Base-by-base conservation (phyloP, 768 basidiomycete species). In the Termitomyces titanicus region DNA sequence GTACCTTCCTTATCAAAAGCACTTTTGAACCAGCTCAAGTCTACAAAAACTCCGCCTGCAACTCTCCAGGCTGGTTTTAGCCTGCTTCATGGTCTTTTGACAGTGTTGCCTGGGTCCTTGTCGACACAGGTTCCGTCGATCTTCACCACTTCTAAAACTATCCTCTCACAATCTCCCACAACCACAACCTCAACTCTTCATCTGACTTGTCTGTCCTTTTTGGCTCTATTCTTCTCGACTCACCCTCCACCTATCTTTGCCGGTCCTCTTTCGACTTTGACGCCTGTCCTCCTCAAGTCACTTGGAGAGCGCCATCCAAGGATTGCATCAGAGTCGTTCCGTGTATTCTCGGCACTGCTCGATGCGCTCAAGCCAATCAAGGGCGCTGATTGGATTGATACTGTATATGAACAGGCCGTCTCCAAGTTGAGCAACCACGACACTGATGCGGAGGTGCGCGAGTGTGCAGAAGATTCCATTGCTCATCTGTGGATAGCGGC, bases 401-500 rank as follows among this genome's bases (percentile, higher is more conserved):
- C 74, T 10, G 76, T 97, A 3, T 97, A 95, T 68, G 74, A 81
- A 8, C 86, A 92, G 58, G 86, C 92, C 10, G 74, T 89, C 3
- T 68, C 73, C 20, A 79, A 92, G 49, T 72, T 99, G 35, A 80
- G 75, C 47, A 87, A 81, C 44, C 84, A 89, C 57, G 90, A 95
- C 61, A 95, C 95, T 1, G 96, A 98, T 67, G 85, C 89, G 3
- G 95, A 97, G 59, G 92, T 98, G 20, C 83, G 94, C 35, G 78
- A 80, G 24, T 84, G 81, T 59, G 94, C 94, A 0, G 88, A 98
- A 62, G 85, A 88, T 31, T 84, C 84, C 47, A 79, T 96, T 42
- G 94, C 88, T 1, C 88, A 94, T 66, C 73, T 98, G 9, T 92
- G 97, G 86, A 80, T 92, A 48, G 87, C 85, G 61, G 92, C 94